Conservation (phyloP, 768 basidiomycete species). For the Hypholoma sublateritium region DNA sequence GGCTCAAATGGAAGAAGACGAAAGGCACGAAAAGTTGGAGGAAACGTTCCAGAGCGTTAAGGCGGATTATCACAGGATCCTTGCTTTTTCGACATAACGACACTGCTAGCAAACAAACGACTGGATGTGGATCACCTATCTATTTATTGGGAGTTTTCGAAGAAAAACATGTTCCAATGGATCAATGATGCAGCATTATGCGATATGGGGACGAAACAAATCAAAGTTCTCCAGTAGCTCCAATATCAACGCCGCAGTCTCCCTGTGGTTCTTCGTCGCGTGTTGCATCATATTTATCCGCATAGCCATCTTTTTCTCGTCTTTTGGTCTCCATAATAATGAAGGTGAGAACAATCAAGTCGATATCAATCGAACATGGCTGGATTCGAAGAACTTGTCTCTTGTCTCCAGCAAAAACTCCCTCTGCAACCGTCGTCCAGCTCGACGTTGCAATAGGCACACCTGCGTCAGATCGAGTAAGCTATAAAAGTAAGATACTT, state of each 20-base stretch:
- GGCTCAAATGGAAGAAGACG: constrained; percentile 82
- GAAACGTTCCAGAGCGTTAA: constrained; percentile 89
- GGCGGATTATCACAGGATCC: constrained; percentile 83
- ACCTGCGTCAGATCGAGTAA: constrained; percentile 35
- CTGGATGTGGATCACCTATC: neutral
- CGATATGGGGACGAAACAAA: neutral
- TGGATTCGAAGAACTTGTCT: constrained; percentile 47
- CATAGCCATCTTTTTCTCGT: constrained; percentile 34
- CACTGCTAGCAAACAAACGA: no score
- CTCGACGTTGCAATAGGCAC: constrained; percentile 43
- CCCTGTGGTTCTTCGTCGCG: constrained; percentile 37
- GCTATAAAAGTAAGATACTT: constrained; percentile 24
- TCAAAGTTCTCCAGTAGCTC: constrained; percentile 15
- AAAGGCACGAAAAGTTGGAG: constrained; percentile 85
- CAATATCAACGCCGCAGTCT: constrained; percentile 30
- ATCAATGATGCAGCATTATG: neutral
- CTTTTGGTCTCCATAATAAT: constrained; percentile 56
- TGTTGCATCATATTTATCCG: constrained; percentile 20
- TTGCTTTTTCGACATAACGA: constrained; percentile 47
- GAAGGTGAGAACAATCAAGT: constrained; percentile 54
- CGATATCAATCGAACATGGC: constrained; percentile 48
- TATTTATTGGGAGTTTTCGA: neutral
- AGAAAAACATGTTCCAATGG: neutral
- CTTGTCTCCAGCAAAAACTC: constrained; percentile 46
- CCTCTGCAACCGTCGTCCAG: constrained; percentile 34